Base-by-base conservation (phyloP, 1,284 basidiomycete species). In the Stereum hirsutum region DNA sequence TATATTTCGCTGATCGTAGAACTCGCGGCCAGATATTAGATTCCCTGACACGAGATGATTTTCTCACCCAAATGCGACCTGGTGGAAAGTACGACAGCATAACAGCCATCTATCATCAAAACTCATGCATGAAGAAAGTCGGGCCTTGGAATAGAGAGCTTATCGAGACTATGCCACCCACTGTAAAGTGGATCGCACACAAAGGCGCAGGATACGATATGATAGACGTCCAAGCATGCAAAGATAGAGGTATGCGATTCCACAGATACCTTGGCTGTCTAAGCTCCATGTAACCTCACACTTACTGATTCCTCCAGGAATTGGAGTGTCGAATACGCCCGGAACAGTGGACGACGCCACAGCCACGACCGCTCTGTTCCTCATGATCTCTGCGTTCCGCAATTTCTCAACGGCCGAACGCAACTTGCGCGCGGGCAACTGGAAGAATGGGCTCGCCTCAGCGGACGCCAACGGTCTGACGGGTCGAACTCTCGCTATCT, bases 201-300 rank as follows among this genome's bases (percentile, higher is more conserved):
- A 92, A 93, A 50, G 91, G 91, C n/a, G 90, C 91, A 0, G 91
- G 92, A 3, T 94, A 94, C 57, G 88, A 91, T 59, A 78, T 85
- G 52, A 83, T 94, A 52, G 85, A 93, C 57, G 75, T 92, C 5
- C 60, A 62, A 2, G 85, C 83, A 4, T 85, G 82, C 60, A 85
- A 78, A 53, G 75, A 72, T 12, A 74, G 74, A 59, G 83, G 82
- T 83, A 52, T 44, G 61, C n/a, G n/a, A n/a, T 15, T 15, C 11
- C 12, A 37, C 17, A 34, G 27, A 48, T 42, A 19, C 17, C 23
- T n/a, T n/a, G n/a, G n/a, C n/a, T n/a, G n/a, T 12, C 20, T 21
- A 36, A 19, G 23, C 42, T 41, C 11, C 26, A 17, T n/a, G n/a
- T n/a, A n/a, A n/a, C n/a, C n/a, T n/a, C n/a, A n/a, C n/a, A n/a